Conservation (phyloP, 2,329 filamentous ascomycete genomes). For the Dactylonectria macrodidyma region DNA sequence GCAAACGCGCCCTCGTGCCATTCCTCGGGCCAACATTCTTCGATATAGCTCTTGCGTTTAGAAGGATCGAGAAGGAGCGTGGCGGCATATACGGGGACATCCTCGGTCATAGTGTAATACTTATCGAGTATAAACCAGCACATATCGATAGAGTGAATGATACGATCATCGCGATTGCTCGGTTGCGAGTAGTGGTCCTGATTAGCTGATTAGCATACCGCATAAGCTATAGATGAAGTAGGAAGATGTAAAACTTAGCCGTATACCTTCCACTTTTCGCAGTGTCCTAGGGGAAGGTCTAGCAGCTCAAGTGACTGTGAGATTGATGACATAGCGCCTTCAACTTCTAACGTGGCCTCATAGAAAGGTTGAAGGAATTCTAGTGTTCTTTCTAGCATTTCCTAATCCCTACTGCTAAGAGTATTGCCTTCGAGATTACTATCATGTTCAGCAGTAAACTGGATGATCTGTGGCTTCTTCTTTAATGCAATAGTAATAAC, state of each 20-base stretch:
- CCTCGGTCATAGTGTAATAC: not conserved
- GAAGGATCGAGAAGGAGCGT: not conserved
- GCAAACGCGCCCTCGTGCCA: not conserved
- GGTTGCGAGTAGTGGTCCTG: not conserved
- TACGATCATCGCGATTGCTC: not conserved
- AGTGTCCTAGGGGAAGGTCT: not conserved
- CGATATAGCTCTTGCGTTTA: no score
- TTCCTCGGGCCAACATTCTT: not conserved
- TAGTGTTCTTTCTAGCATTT: not conserved
- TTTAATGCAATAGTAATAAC: conserved; percentile 15
- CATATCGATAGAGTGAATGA: not conserved
- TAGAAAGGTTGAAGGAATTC: not conserved
- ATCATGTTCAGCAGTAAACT: not conserved
- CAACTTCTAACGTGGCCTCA: not conserved
- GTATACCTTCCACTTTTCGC: not conserved
- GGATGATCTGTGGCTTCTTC: conserved; percentile 10
- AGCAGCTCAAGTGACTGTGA: not conserved
- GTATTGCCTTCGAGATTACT: not conserved
- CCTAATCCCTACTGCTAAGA: not conserved
- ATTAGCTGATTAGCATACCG: not conserved
- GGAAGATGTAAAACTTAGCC: not conserved
- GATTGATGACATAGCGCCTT: not conserved
- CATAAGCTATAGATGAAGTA: not conserved
- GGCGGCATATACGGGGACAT: not conserved
- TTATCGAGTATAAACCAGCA: not conserved